Conservation (phyloP, 352 stramenopile species). For the Globisporangium paddicum region DNA sequence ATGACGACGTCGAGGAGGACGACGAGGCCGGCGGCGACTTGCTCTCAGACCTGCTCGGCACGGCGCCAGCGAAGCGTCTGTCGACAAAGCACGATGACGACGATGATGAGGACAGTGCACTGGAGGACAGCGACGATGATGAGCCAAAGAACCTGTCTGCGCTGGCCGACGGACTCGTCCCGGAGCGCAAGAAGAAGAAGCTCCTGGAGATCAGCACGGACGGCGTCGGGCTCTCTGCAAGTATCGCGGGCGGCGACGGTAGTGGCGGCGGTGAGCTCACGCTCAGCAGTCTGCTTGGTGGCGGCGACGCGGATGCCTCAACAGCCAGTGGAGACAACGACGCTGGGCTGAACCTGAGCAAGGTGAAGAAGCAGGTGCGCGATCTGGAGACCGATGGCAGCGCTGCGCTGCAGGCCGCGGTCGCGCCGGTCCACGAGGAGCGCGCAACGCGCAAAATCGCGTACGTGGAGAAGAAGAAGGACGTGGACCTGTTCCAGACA, state of each 20-base stretch:
- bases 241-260: constrained; percentile 3
- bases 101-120: constrained; percentile 19
- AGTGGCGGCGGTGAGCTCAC: constrained; percentile 22
- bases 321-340: constrained; percentile 17
- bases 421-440: constrained; percentile 80
- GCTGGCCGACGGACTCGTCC: constrained; percentile 49
- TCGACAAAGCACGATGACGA: constrained; percentile 38
- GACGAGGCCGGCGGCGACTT: constrained; percentile 58
- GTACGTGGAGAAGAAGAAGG: constrained; percentile 86
- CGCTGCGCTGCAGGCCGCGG: constrained; percentile 48
- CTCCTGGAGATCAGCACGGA: constrained; percentile 44
- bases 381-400: constrained; percentile 57
- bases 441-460: constrained; percentile 85
- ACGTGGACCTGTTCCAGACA: constrained; percentile 88
- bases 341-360: constrained; percentile 33
- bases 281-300: constrained; percentile 38
- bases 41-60: constrained; percentile 71
- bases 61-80: constrained; percentile 41
- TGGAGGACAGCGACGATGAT: constrained; percentile 32
- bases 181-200: constrained; percentile 43
- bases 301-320: constrained; percentile 15
- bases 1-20: constrained; percentile 21
- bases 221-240: constrained; percentile 20
- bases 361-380: constrained; percentile 74
- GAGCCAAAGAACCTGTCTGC: constrained; percentile 45